These are phyloP conservation scores for Arachis monticola DNA, from an alignment of 331 rosid species.

Conservation along the genomic window DNA sequence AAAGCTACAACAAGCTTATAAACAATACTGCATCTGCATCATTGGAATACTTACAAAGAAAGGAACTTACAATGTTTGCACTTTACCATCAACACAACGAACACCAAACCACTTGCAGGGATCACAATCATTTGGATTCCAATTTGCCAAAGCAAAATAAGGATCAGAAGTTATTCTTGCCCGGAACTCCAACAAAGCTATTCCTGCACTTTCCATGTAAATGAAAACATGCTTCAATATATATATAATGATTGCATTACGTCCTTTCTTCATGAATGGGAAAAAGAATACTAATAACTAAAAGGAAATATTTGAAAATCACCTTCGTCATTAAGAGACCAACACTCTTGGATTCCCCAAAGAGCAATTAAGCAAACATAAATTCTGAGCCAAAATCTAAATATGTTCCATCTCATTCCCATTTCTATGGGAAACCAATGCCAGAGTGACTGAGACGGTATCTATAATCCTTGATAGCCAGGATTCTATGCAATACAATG, in stretches of 20 bases:
- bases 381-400: conserved; percentile 58
- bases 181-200: conserved; percentile 64
- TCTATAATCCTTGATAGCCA: conserved; percentile 53
- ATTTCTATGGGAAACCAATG: conserved; percentile 65
- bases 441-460: conserved; percentile 41
- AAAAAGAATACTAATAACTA: not conserved
- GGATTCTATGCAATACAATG: conserved; percentile 45
- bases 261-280: not conserved
- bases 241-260: not conserved
- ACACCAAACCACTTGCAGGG: conserved; percentile 88
- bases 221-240: not conserved
- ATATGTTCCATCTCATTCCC: conserved; percentile 68
- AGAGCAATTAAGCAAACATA: conserved; percentile 56
- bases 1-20: not conserved
- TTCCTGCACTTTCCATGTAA: conserved; percentile 53
- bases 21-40: not conserved
- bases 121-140: conserved; percentile 66
- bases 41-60: conserved; percentile 2
- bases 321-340: conserved; percentile 86
- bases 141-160: conserved; percentile 59
- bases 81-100: conserved; percentile 62
- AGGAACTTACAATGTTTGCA: conserved; percentile 75
- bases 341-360: conserved; percentile 49
- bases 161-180: conserved; percentile 70
- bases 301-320: not conserved